Base-by-base conservation (phyloP, 2,329 filamentous ascomycete species). In the Aspergillus glaucus region DNA sequence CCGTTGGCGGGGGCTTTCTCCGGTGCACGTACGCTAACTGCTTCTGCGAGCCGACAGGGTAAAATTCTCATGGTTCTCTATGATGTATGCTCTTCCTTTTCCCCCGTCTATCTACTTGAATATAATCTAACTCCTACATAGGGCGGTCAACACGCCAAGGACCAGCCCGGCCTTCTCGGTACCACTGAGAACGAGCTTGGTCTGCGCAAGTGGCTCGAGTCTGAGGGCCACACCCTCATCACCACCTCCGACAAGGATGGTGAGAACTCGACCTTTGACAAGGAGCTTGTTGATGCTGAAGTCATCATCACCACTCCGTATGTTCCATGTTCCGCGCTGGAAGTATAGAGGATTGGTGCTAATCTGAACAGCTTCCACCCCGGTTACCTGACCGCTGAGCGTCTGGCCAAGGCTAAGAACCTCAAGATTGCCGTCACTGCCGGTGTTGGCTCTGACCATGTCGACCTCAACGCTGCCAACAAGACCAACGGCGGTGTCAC, bases 231-330 rank as follows among this genome's bases (percentile, higher is more conserved):
- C 82, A 94, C 88, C 56, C 83, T 98, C 54, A 82, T 98, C 62
- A 98, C 93, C 64, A 98, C 93, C 57, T 95, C 91, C 42, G 89
- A 96, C 80, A 98, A 98, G 80, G 93, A 98, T 63, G 87, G 89
- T 59, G 87, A 89, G 76, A 81, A 86, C 80, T 97, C 92, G 53
- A 87, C 80, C 60, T 97, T 98, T 62, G 93, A 97, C 75, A 81
- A 91, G 78, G 89, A 98, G 77, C 82, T 98, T 48, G 90, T 93
- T 54, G 93, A 97, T 68, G 90, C 93, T 54, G 93, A 98, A 75
- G 80, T 98, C 74, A 97, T 98, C 81, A 97, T 98, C 75, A 98
- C 93, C 61, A 98, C 93, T 50, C 93, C 93, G 87, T 95, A 73
- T 64, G 78, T 65, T 32, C 9, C 47, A 32, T 28, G 39, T 37